These are phyloP conservation scores for Ulmus americana DNA, from an alignment of 331 rosid species.

Conservation along the genomic window DNA sequence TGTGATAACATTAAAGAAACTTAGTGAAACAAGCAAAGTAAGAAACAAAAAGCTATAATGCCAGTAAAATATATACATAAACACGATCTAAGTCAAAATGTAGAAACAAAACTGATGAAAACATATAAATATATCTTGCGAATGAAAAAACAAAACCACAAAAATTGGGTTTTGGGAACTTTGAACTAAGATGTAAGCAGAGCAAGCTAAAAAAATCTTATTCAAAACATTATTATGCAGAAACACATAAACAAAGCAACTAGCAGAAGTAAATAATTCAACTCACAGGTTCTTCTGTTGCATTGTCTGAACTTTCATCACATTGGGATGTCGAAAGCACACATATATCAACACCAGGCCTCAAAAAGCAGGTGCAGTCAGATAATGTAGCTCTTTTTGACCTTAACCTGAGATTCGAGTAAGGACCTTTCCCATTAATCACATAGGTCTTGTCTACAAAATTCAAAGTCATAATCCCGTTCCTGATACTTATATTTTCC, in stretches of 20 bases:
- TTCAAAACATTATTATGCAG: too few relatives aligned
- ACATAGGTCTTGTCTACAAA: constrained; percentile 35
- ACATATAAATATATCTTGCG: too few relatives aligned
- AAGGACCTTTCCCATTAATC: constrained; percentile 53
- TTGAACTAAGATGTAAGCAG: too few relatives aligned
- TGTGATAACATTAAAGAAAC: not conserved
- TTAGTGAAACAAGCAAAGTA: not conserved
- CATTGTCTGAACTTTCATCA: constrained; percentile 20
- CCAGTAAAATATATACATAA: not conserved
- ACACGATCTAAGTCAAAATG: not conserved
- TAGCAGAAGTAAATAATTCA: constrained; percentile 7
- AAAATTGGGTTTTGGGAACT: too few relatives aligned
- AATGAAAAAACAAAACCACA: too few relatives aligned
- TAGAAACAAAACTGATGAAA: too few relatives aligned
- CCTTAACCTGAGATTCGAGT: constrained; percentile 49
- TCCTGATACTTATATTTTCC: constrained; percentile 46
- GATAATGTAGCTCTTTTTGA: constrained; percentile 65
- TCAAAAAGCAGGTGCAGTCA: constrained; percentile 65
- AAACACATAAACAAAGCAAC: not conserved
- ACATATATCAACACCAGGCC: constrained; percentile 76
- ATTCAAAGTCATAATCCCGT: constrained; percentile 51
- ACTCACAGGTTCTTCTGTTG: constrained; percentile 45
- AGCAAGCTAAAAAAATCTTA: too few relatives aligned
- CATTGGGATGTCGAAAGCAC: constrained; percentile 38
- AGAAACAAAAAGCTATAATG: not conserved